Conservation (phyloP, 164 flowering plant species). For the Annona cherimola region DNA sequence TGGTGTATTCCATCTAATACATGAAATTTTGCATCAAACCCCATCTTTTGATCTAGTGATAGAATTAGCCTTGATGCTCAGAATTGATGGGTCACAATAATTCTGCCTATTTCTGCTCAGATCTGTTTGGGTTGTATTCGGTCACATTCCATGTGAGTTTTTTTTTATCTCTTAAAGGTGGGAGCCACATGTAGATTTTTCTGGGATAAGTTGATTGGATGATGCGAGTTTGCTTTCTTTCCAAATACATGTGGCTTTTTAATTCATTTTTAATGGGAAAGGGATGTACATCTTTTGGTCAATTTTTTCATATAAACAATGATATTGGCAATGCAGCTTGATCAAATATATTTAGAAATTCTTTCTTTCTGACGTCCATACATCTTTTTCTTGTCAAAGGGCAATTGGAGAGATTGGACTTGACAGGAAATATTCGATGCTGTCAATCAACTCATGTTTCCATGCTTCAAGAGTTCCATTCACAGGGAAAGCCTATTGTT, state of each 20-base stretch:
- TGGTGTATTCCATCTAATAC: no score
- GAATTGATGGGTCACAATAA: not conserved
- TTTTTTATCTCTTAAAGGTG: not conserved
- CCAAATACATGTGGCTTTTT: not conserved
- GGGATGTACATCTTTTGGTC: not conserved
- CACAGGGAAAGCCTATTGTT: conserved; percentile 36
- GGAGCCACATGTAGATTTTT: not conserved
- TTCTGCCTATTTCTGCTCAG: not conserved
- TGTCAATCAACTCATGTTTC: conserved; percentile 20
- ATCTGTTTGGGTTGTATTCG: not conserved
- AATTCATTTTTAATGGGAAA: not conserved
- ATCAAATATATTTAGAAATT: not conserved
- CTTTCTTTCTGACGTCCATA: not conserved
- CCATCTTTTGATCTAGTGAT: not conserved
- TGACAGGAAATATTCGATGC: conserved; percentile 41
- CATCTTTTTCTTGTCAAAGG: conserved; percentile 25
- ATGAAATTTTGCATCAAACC: not conserved
- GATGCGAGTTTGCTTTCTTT: not conserved
- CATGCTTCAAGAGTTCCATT: conserved; percentile 31
- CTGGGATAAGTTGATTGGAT: not conserved
- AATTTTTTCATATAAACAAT: not conserved
- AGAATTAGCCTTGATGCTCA: not conserved
- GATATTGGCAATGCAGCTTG: not conserved
- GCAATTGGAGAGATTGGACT: conserved; percentile 44
- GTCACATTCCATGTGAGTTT: not conserved